Evolutionary conservation across 176 grass and related monocot genomes (phyloP), one percentile per base, ranked within the genome.

Genomic region (Poa annua): DNA sequence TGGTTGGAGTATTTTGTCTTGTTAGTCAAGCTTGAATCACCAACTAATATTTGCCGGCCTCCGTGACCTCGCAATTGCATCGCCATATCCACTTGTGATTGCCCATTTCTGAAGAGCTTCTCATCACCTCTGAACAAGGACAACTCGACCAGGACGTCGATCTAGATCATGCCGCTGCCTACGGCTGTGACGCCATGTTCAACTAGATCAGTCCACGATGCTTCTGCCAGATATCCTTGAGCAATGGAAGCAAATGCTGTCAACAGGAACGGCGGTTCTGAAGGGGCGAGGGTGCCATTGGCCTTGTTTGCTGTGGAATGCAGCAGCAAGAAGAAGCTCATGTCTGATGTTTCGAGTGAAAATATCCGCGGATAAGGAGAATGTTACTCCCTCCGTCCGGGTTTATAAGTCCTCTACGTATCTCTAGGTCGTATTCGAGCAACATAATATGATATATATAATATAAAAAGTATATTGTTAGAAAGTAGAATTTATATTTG

Each of bases 271-370:
- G 29, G 29, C 29, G 29, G 10, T 15, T 82, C 67, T 6, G 53
- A 61, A 22, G 53, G 15, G 12, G 17, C 1, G 42, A 49, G 14
- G 8, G 52, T 62, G 25, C 81, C 70, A 15, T 25, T 83, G 81
- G 81, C 56, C 5, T 2, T 83, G 20, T 64, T 83, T 22, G 14
- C 81, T 7, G 20, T 83, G 56, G 71, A 83, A 36, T 60, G 44
- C 42, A 11, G 4, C 2, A 75, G 55, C 57, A 64, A 75, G 20
- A 75, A 17, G 44, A 71, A 71, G 26, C 56, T 83, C 0, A 29
- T 83, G 3, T 74, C 50, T 9, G 81, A 83, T 16, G 7, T 83
- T 11, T 38, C 81, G 16, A 75, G 12, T 6, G 14, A 14, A 17
- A 65, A 64, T 14, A 24, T 75, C 20, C 42, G 7, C 0, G 81